Percentiles rank a stretch among this genome's conserved stretches.
Conservation (phyloP, 768 basidiomycete genomes). For the Paxillus rubicundulus region DNA sequence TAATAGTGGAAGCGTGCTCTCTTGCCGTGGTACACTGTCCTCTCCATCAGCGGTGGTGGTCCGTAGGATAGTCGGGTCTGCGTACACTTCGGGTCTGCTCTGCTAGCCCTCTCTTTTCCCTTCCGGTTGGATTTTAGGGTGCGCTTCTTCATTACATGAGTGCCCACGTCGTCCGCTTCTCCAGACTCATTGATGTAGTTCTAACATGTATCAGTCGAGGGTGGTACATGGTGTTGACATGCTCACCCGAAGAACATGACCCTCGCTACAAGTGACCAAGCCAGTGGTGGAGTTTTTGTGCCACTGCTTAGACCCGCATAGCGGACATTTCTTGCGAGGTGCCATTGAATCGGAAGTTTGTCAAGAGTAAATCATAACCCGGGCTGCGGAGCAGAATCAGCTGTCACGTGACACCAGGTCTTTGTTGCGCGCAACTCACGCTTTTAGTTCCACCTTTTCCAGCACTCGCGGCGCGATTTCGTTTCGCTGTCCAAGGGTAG, state of each 20-base stretch:
- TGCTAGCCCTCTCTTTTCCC: constrained; percentile 48
- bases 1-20: constrained; percentile 78
- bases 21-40: constrained; percentile 78
- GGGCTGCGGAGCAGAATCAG: too few relatives aligned
- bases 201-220: constrained; percentile 36
- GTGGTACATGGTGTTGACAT: not conserved
- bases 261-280: constrained; percentile 83
- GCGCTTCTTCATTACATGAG: constrained; percentile 64
- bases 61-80: not conserved
- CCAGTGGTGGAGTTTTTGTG: constrained; percentile 82
- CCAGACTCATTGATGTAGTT: constrained; percentile 79
- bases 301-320: constrained; percentile 86
- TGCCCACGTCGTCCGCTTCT: constrained; percentile 62
- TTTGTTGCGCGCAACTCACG: too few relatives aligned
- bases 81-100: constrained; percentile 61
- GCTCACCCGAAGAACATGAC: constrained; percentile 82
- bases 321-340: constrained; percentile 61
- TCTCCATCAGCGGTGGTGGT: not conserved
- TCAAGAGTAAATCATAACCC: too few relatives aligned
- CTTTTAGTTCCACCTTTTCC: too few relatives aligned
- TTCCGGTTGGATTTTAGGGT: constrained; percentile 55
- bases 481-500: not conserved
- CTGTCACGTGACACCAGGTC: too few relatives aligned
- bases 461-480: not conserved
- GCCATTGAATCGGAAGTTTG: constrained; percentile 46